These are phyloP conservation scores for Pachyrhizus erosus DNA, from an alignment of 306 rosid genomes.

Conservation along the genomic window DNA sequence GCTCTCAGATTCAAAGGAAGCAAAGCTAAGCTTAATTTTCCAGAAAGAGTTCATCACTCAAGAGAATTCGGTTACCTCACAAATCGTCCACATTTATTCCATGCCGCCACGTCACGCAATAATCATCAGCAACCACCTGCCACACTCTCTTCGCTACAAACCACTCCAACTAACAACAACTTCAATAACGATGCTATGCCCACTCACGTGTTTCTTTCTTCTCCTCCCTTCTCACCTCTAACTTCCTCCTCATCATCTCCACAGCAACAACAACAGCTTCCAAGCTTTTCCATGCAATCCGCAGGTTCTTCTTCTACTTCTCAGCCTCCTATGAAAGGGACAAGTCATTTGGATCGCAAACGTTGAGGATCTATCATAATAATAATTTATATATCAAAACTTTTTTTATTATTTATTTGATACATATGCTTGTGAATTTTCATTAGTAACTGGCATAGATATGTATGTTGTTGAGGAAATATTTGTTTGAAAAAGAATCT, in stretches of 20 bases:
- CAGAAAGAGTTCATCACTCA: slow-evolving; percentile 61
- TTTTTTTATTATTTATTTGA: too few relatives aligned
- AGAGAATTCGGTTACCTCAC: slow-evolving; percentile 34
- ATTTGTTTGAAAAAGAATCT: not conserved
- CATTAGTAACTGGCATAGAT: not conserved
- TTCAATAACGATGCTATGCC: too few relatives aligned
- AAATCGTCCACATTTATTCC: not conserved
- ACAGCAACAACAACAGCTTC: slow-evolving; percentile 40
- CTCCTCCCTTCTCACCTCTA: not conserved
- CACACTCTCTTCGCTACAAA: too few relatives aligned
- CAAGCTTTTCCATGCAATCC: slow-evolving; percentile 43
- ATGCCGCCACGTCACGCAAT: not conserved
- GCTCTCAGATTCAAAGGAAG: slow-evolving; percentile 77
- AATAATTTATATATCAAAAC: too few relatives aligned
- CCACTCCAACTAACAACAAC: too few relatives aligned
- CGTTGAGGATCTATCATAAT: too few relatives aligned
- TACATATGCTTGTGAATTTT: not conserved
- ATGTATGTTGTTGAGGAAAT: not conserved
- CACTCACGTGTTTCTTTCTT: not conserved
- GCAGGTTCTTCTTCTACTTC: slow-evolving; percentile 49
- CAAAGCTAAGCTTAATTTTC: slow-evolving; percentile 88
- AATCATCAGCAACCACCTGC: too few relatives aligned
- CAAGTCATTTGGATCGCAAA: not conserved
- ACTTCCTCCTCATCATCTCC: slow-evolving; percentile 37
- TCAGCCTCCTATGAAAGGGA: slow-evolving; percentile 27